A percentile compares a stretch with the other conserved stretches of the same genome.
phyloP scores from a whole-genome alignment of 164 flowering plant species.

The Vitis labrusca region DNA sequence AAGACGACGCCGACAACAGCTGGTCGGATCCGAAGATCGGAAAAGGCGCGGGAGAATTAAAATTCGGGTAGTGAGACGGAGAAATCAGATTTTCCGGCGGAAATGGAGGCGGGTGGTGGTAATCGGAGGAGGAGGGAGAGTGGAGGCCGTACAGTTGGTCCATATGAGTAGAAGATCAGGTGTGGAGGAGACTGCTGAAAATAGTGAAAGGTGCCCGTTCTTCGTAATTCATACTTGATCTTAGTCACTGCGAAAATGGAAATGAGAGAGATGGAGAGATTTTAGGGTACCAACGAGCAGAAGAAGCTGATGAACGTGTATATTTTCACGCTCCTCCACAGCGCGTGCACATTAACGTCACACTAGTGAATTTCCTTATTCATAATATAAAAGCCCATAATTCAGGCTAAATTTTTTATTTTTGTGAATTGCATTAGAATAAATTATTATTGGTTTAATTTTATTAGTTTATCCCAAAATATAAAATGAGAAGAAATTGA shows the following conservation, averaged over 20 bases:
- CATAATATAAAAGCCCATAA: no score
- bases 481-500: no score
- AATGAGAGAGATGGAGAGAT: constrained; percentile 11
- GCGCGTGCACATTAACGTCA: no score
- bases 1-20: constrained; percentile 17
- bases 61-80: constrained; percentile 11
- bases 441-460: no score
- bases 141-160: constrained; percentile 33
- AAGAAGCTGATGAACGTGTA: neutral
- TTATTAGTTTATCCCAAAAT: no score
- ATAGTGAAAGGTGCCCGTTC: neutral
- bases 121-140: constrained; percentile 1
- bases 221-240: no score
- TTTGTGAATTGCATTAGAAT: no score
- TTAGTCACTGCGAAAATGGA: neutral
- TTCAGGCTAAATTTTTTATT: no score
- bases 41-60: neutral
- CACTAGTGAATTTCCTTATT: no score
- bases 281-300: constrained; percentile 40
- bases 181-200: neutral
- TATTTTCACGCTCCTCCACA: no score
- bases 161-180: constrained; percentile 9
- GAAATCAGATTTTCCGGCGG: neutral
- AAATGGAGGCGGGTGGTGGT: constrained; percentile 1
- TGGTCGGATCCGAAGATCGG: constrained; percentile 22